A percentile compares a stretch with the other conserved stretches of the same genome.
Evolutionary conservation across 768 basidiomycete genomes (phyloP).

Genomic region (Psilocybe tampanensis): DNA sequence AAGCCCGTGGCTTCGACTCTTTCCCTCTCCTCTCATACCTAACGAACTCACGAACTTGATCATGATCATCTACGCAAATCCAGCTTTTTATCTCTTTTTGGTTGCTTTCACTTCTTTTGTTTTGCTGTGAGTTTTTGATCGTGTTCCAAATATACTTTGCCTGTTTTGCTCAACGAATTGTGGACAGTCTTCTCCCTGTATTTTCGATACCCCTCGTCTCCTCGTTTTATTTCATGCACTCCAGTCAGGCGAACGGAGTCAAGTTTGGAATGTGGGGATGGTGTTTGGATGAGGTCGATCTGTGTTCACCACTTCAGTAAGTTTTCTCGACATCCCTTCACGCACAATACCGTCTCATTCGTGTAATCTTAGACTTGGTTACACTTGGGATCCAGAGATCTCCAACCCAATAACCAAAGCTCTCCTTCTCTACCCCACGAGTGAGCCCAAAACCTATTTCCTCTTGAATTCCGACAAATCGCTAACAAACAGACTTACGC

Average conservation of each 20-base stretch:
- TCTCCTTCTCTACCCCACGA: conserved; percentile 38
- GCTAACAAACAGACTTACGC: not conserved
- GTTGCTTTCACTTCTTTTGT: conserved; percentile 28
- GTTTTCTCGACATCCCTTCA: not conserved
- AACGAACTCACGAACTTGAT: not conserved
- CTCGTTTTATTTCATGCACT: conserved; percentile 37
- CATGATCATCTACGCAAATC: conserved; percentile 22
- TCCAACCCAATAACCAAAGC: conserved; percentile 33
- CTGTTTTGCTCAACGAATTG: not conserved
- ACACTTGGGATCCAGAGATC: conserved; percentile 40
- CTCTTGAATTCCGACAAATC: not conserved
- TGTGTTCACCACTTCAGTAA: conserved; percentile 34
- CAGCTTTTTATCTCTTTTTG: conserved; percentile 26
- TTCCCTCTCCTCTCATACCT: not conserved
- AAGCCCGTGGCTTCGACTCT: not conserved
- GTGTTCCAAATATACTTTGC: not conserved
- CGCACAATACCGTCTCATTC: not conserved
- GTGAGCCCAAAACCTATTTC: conserved; percentile 19
- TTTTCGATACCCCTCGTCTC: conserved; percentile 35
- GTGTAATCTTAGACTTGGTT: conserved; percentile 32
- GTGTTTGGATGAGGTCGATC: conserved; percentile 36
- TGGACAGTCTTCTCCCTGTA: conserved; percentile 30
- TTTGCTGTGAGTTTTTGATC: conserved; percentile 24
- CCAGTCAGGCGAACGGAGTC: conserved; percentile 41
- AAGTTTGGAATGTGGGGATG: conserved; percentile 45